phyloP scores from a whole-genome alignment of 1,284 basidiomycete species.

The Filobasidium uniguttulatum region DNA sequence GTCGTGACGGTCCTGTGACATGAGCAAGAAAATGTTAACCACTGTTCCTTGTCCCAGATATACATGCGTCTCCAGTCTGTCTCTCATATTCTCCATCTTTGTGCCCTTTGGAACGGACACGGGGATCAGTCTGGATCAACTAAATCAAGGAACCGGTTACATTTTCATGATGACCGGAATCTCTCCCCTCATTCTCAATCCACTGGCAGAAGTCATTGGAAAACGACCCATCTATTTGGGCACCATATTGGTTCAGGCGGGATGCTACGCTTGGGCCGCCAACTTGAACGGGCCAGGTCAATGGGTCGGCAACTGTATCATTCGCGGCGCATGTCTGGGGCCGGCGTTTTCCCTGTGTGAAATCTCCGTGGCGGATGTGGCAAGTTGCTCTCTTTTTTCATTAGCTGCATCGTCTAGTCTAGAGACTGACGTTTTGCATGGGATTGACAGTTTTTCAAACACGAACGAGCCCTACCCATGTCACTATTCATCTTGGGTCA shows the following conservation, averaged over 20 bases:
- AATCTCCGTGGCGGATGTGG: conserved; percentile 19
- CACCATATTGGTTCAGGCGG: conserved; percentile 5
- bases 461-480: conserved; percentile 20
- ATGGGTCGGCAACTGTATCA: conserved; percentile 16
- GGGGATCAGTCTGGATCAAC: no score
- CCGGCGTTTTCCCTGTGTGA: conserved; percentile 21
- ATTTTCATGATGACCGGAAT: conserved; percentile 20
- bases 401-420: not conserved
- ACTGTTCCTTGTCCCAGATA: no score
- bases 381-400: conserved; percentile 8
- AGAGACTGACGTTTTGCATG: not conserved
- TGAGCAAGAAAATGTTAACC: no score
- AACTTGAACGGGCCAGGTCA: conserved; percentile 14
- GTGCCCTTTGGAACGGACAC: no score
- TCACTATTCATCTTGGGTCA: conserved; percentile 19
- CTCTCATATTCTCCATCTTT: no score
- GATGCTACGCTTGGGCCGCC: conserved; percentile 17
- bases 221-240: conserved; percentile 21
- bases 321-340: conserved; percentile 16
- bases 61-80: no score
- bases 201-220: conserved; percentile 18
- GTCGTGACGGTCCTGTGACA: no score
- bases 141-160: conserved; percentile 21
- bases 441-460: conserved; percentile 21
- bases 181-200: conserved; percentile 17